phyloP scores from a whole-genome alignment of 257 asterid genomes.

The Gynochthodes officinalis region DNA sequence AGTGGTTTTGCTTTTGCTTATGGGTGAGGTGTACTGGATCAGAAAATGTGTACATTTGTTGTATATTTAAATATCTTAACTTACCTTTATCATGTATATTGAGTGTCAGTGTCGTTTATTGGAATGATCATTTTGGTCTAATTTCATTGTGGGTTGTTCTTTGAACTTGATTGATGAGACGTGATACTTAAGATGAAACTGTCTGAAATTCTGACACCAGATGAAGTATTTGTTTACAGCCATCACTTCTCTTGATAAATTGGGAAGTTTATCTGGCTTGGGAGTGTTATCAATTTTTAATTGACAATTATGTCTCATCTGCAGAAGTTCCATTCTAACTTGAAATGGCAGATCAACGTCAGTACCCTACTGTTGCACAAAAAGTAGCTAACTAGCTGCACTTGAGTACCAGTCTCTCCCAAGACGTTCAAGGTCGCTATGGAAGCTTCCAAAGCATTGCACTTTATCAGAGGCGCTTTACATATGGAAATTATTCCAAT shows the following conservation, averaged over 20 bases:
- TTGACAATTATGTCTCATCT: not conserved
- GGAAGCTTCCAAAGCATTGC: conserved; percentile 49
- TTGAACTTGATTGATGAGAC: too few species aligned
- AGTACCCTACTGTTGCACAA: conserved; percentile 55
- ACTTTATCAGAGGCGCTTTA: conserved; percentile 46
- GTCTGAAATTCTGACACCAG: not conserved
- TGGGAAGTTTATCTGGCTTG: too few species aligned
- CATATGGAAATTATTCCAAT: conserved; percentile 62
- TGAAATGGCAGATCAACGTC: conserved; percentile 61
- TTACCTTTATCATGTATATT: not conserved
- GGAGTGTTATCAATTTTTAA: not conserved
- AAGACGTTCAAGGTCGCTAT: conserved; percentile 48
- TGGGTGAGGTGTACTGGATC: too few species aligned
- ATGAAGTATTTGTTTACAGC: not conserved
- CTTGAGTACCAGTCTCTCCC: conserved; percentile 54
- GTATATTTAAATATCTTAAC: too few species aligned
- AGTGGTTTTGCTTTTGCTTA: too few species aligned
- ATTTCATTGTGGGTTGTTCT: not conserved
- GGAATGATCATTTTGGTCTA: not conserved
- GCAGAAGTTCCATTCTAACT: conserved; percentile 14
- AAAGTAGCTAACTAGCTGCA: conserved; percentile 75
- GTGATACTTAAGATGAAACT: too few species aligned
- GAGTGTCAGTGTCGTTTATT: not conserved
- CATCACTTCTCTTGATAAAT: too few species aligned
- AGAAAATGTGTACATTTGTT: too few species aligned